Conservation (phyloP, 2,329 filamentous ascomycete species). For the Botryotinia narcissicola region DNA sequence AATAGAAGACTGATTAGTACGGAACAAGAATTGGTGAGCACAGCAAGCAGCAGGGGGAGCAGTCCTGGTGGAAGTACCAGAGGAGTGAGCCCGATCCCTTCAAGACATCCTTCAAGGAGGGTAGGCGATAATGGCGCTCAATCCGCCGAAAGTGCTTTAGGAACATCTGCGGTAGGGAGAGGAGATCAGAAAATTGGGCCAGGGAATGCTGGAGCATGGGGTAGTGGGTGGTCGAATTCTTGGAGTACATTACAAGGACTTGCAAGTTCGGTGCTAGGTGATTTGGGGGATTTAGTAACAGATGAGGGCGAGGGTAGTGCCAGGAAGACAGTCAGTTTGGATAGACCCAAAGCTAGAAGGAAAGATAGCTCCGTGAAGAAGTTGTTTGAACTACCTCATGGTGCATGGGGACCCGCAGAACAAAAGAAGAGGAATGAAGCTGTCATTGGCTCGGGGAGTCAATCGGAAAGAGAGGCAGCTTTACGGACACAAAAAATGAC, state of each 20-base stretch:
- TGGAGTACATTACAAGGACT: slow-evolving; percentile 37
- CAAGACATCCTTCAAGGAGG: slow-evolving; percentile 39
- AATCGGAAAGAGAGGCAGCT: slow-evolving; percentile 52
- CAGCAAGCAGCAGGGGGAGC: slow-evolving; percentile 36
- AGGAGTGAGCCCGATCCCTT: slow-evolving; percentile 50
- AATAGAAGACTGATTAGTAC: slow-evolving; percentile 35
- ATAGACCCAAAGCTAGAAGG: slow-evolving; percentile 20
- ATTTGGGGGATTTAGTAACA: slow-evolving; percentile 16
- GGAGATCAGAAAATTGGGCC: background rate
- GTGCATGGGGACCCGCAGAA: slow-evolving; percentile 35
- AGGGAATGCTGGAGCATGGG: slow-evolving; percentile 20
- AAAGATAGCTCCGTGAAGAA: slow-evolving; percentile 23
- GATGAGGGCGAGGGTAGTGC: slow-evolving; percentile 27
- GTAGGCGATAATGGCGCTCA: slow-evolving; percentile 14
- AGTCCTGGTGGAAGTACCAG: slow-evolving; percentile 42
- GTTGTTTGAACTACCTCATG: slow-evolving; percentile 26
- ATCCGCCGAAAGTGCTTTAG: slow-evolving; percentile 4
- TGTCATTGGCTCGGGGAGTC: slow-evolving; percentile 52
- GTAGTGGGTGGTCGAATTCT: slow-evolving; percentile 34
- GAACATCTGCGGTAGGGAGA: slow-evolving; percentile 12
- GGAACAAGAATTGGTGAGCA: slow-evolving; percentile 36
- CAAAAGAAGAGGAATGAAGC: slow-evolving; percentile 29
- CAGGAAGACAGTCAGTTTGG: slow-evolving; percentile 8
- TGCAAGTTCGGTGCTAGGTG: slow-evolving; percentile 38
- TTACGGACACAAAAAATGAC: slow-evolving; percentile 56